Conservation (phyloP, 495 filamentous ascomycete genomes). For the Neurospora sp. region DNA sequence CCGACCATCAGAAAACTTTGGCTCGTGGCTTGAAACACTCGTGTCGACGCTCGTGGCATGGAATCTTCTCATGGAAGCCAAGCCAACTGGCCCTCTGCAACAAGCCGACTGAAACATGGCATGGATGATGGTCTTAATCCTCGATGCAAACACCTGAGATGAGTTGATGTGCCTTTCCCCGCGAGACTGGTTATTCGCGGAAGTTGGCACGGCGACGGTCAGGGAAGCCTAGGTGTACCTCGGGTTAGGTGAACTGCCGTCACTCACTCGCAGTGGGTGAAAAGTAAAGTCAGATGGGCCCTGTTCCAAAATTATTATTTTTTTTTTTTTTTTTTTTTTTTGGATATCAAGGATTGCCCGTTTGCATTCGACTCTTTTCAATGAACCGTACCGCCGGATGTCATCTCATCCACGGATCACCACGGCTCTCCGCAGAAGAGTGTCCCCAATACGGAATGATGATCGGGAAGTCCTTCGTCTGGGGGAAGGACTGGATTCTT, state of each 20-base stretch:
- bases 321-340: not conserved
- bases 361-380: not conserved
- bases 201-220: not conserved
- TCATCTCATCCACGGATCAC: not conserved
- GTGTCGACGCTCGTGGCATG: not conserved
- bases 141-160: not conserved
- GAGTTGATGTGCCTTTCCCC: not conserved
- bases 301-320: not conserved
- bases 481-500: not conserved
- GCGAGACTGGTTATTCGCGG: not conserved
- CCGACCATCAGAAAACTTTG: not conserved
- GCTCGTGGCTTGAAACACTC: not conserved
- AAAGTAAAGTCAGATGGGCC: not conserved
- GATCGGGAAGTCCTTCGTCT: not conserved
- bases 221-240: not conserved
- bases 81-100: not conserved
- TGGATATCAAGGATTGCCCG: not conserved
- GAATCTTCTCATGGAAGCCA: not conserved
- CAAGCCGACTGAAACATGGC: not conserved
- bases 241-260: not conserved
- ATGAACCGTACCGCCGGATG: not conserved
- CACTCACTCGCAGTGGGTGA: not conserved
- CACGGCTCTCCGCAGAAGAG: not conserved
- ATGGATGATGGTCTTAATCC: not conserved
- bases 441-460: not conserved